Evolutionary conservation across 352 stramenopile genomes (phyloP).

Genomic region (Peronospora tabacina): DNA sequence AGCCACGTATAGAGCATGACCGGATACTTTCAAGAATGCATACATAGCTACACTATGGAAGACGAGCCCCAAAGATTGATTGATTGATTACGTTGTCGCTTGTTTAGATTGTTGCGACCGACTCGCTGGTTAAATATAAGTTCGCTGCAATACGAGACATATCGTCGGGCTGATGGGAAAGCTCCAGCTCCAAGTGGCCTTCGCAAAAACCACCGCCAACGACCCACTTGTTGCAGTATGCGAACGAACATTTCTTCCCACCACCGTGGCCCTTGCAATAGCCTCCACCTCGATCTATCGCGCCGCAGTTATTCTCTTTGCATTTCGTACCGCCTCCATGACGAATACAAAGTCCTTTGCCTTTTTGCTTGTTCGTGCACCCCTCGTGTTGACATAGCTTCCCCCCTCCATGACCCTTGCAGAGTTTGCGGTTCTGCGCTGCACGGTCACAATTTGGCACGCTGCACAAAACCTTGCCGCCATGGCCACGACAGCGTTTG

Average conservation of each 20-base stretch:
- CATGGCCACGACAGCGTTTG: constrained; percentile 75
- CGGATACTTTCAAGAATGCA: neutral
- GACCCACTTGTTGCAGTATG: constrained; percentile 77
- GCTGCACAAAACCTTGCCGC: constrained; percentile 70
- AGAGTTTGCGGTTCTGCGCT: constrained; percentile 75
- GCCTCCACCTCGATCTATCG: constrained; percentile 70
- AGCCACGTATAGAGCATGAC: constrained; percentile 12
- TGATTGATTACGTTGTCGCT: constrained; percentile 1
- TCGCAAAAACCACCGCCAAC: constrained; percentile 64
- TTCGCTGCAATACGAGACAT: constrained; percentile 45
- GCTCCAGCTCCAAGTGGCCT: constrained; percentile 57
- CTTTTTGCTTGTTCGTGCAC: constrained; percentile 81
- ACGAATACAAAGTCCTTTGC: constrained; percentile 76
- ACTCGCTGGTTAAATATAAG: constrained; percentile 68
- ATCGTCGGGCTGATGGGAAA: constrained; percentile 48
- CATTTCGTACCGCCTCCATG: constrained; percentile 78
- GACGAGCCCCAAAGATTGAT: constrained; percentile 2
- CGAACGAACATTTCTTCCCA: constrained; percentile 65
- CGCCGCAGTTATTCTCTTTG: constrained; percentile 48
- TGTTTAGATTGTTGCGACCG: constrained; percentile 47
- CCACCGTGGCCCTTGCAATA: constrained; percentile 80
- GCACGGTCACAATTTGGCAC: constrained; percentile 72
- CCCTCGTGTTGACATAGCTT: constrained; percentile 66
- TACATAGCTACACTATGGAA: neutral
- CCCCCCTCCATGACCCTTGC: constrained; percentile 73